Base-by-base conservation (phyloP, 2,329 filamentous ascomycete genomes). In the Cercospora sp. region DNA sequence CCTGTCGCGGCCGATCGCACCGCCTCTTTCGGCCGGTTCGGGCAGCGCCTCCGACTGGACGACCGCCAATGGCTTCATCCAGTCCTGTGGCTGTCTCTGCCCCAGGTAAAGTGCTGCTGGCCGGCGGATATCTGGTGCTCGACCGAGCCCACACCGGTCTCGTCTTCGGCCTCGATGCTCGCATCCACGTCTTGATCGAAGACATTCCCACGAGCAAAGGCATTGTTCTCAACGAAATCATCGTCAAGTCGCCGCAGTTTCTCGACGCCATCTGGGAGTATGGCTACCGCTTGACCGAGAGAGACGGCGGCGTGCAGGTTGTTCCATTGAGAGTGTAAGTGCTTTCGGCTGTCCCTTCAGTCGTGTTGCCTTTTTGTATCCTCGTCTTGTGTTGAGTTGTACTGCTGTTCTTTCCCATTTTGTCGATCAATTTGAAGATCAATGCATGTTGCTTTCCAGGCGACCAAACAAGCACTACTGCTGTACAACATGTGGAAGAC, bases 201-300 rank as follows among this genome's bases (percentile, higher is more conserved):
- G 83, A 85, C 64, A 79, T 87, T 69, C 82, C 79, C 65, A 85
- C 87, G 16, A 87, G 85, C 70, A 83, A 86, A 45, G 90, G 89
- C 23, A 88, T 93, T 42, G 79, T 78, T 3, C 81, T 86, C 69
- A 83, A 84, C 67, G 91, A 92, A 79, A 91, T 98, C 75, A 87
- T 94, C 63, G 94, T 99, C 63, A 88, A 89, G 73, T 97, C 93
- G 75, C 95, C 95, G 60, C 95, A 99, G 81, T 99, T 99, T 79
- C 82, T 88, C 53, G 89, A 91, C 73, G 94, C 94, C 3, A 85
- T 90, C 72, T 99, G 95, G 95, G 87, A 91, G 69, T 98, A 97
- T 81, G 88, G 90, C 16, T 92, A 94, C 77, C 87, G 90, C 70
- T 82, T 90, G 67, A 86, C 87, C 55, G 86, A 86, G n/a, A 83